Evolutionary conservation across 139 green algal genomes (phyloP), one percentile per base, ranked within the genome.

Genomic region (Deuterostichococcus epilithicus): DNA sequence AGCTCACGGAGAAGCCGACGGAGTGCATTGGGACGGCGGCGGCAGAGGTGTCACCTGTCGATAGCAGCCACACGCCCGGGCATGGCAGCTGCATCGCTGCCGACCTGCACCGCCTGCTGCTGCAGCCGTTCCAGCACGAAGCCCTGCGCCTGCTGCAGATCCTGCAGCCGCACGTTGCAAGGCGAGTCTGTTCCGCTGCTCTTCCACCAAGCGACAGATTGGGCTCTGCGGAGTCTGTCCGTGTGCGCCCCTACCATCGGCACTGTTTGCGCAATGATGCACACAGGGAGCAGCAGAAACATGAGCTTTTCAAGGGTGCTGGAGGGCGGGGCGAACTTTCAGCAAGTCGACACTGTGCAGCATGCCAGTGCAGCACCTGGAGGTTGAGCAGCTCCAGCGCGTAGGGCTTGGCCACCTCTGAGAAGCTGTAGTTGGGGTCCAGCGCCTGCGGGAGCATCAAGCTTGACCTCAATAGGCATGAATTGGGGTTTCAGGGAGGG

Each of bases 371-470:
- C 23, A 20, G n/a, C 45, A 74, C 76, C 81, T 82, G 71, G 22
- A 88, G 47, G 23, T 85, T 69, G 18, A 92, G 79, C 68, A 96
- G 84, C 81, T 94, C 86, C 3, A 75, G 67, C 18, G 90, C 90
- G 58, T 94, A 95, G 42, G 91, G 91, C 47, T 83, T 76, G 15
- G 90, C 90, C 37, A 92, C 86, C 33, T 67, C 72, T 0, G 44
- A 73, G 83, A 96, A 95, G 70, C 86, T 87, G 84, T 91, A 97
- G 52, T 80, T 73, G 0, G 88, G 82, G 80, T 95, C 85, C 28
- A 96, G 81, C 2, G 81, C 80, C 81, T 94, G 39, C 59, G 2
- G 52, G 8, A 68, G 71, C 4, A 33, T 18, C 10, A 36, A 75
- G 38, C 8, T 23, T 59, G 36, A 74, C n/a, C n/a, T n/a, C n/a